Base-by-base conservation (phyloP, 2,329 filamentous ascomycete species). In the Aspergillus jensenii region DNA sequence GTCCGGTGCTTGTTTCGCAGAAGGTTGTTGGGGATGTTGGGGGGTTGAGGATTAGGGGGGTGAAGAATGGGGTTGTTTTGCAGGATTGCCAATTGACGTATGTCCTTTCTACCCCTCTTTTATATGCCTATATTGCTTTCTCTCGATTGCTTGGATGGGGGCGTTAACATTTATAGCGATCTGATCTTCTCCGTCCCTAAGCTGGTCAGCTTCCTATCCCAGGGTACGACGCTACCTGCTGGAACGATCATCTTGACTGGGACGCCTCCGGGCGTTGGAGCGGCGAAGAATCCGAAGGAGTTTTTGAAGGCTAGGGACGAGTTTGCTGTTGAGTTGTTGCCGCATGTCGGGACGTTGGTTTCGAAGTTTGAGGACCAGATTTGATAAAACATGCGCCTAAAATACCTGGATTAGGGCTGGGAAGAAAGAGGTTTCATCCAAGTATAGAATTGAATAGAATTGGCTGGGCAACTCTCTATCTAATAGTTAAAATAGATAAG, bases 171-270 rank as follows among this genome's bases (percentile, higher is more conserved):
- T 19, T 17, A 55, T 60, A 84, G 80, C 31, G 82, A 85, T 39
- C 71, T 85, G 23, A 84, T 85, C 56, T 85, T 84, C 66, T 76
- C 70, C 21, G 76, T 86, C 11, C 74, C 79, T 1, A 71, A 79
- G 57, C 72, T 74, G 37, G 65, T 81, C 52, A 73, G 66, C 59
- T 75, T 74, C 60, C 64, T 76, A 25, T 74, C 71, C 1, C 75
- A 76, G 58, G 76, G 76, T 6, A 79, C 74, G 6, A 79, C 76
- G 3, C 63, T 79, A 6, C 71, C 71, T 1, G 69, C 74, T 2
- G 77, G 77, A 9, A 79, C 77, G 0, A 69, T 78, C 43, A 78
- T 79, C 49, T 59, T 79, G 25, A 79, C 77, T 0, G 77, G 77
- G 4, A 79, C 77, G 2, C 77, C 77, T 0, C 74, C 75, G 3